Evolutionary conservation across 192 early-diverging fungal genomes (phyloP).

Genomic region (Coemansia erecta): DNA sequence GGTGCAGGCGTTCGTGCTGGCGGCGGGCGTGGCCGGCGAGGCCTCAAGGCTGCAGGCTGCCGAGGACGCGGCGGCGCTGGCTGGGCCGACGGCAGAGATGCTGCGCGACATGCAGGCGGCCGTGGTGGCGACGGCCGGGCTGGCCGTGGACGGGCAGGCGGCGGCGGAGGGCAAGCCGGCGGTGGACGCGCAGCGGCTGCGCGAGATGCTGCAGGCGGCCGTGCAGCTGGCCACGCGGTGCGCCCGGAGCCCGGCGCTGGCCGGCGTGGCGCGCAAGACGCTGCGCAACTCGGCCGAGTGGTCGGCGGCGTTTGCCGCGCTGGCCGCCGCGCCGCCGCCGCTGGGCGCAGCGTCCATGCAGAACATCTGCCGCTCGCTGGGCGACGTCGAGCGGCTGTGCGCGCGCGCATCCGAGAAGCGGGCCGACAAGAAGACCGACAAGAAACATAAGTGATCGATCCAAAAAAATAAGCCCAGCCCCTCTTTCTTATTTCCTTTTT

Average conservation of each 20-base stretch:
- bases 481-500: not conserved
- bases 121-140: constrained; percentile 18
- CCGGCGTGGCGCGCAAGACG: not conserved
- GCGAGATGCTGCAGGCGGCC: constrained; percentile 30
- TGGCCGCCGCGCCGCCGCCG: constrained; percentile 17
- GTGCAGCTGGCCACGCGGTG: constrained; percentile 16
- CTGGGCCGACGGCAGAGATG: constrained; percentile 1
- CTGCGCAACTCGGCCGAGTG: constrained; percentile 20
- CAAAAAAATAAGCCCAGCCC: too few relatives aligned
- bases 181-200: constrained; percentile 27
- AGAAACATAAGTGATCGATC: constrained; percentile 1
- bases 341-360: constrained; percentile 15
- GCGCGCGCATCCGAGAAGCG: not conserved
- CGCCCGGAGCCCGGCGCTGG: constrained; percentile 12
- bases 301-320: constrained; percentile 15
- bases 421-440: constrained; percentile 1
- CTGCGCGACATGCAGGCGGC: constrained; percentile 17
- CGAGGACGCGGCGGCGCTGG: constrained; percentile 8
- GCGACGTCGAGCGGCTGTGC: not conserved
- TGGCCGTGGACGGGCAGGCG: constrained; percentile 6
- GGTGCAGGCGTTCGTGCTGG: constrained; percentile 58
- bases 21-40: constrained; percentile 4
- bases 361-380: constrained; percentile 5
- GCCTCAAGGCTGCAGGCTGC: constrained; percentile 8
- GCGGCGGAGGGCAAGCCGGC: constrained; percentile 5